Evolutionary conservation across 768 basidiomycete species (phyloP).

Genomic region (Sarcomyxa edulis): DNA sequence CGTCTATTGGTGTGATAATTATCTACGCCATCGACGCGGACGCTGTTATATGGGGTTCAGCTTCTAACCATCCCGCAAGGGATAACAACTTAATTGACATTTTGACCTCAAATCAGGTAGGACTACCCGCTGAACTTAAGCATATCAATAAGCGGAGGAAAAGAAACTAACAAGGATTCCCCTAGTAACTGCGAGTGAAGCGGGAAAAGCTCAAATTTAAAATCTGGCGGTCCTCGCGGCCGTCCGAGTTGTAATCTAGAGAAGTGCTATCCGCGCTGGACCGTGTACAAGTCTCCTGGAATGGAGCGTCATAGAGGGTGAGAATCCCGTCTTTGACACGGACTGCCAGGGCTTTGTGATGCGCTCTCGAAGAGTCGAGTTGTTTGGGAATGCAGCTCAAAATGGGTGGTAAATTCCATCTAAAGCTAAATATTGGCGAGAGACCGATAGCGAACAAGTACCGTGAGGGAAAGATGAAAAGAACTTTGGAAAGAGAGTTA

Average conservation of each 20-base stretch:
- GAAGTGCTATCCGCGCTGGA: constrained; percentile 68
- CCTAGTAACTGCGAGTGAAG: constrained; percentile 86
- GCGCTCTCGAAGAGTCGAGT: constrained; percentile 76
- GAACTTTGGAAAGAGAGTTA: constrained; percentile 78
- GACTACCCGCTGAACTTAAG: constrained; percentile 86
- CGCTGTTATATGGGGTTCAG: constrained; percentile 11
- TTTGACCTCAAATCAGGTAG: constrained; percentile 78
- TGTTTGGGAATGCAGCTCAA: constrained; percentile 85
- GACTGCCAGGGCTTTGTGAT: constrained; percentile 38
- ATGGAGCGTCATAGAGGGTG: constrained; percentile 77
- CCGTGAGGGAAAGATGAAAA: constrained; percentile 82
- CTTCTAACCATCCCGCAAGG: constrained; percentile 20
- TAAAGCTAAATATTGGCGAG: constrained; percentile 81
- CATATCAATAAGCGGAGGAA: constrained; percentile 89
- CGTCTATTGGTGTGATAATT: constrained; percentile 47
- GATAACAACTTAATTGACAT: constrained; percentile 10
- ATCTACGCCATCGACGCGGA: constrained; percentile 30
- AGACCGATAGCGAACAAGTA: constrained; percentile 84
- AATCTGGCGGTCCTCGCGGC: constrained; percentile 62
- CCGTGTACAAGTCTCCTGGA: constrained; percentile 78
- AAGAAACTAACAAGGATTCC: constrained; percentile 91
- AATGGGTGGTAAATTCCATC: constrained; percentile 81
- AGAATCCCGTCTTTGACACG: constrained; percentile 48
- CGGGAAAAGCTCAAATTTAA: constrained; percentile 81
- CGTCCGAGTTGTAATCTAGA: constrained; percentile 76